Percentiles rank a stretch among this genome's conserved stretches.
Evolutionary conservation across 2,329 filamentous ascomycete genomes (phyloP).

Genomic region (Curvularia eragrostidis): DNA sequence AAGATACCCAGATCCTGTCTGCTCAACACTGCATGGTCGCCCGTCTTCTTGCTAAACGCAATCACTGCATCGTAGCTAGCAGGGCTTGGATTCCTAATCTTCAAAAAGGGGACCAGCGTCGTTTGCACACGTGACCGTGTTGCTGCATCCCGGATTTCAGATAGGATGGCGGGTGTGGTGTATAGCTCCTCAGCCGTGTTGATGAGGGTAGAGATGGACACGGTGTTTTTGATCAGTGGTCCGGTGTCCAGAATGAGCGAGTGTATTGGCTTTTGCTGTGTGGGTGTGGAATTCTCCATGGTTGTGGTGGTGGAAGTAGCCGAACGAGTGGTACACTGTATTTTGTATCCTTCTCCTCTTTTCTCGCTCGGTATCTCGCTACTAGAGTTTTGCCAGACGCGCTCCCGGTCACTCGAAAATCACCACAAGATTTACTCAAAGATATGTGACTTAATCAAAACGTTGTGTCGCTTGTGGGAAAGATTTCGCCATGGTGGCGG

Average conservation of each 20-base stretch:
- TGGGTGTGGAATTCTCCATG: constrained; percentile 17
- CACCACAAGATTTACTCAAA: not conserved
- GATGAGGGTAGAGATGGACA: constrained; percentile 81
- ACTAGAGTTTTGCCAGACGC: not conserved
- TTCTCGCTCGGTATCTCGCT: not conserved
- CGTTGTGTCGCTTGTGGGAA: constrained; percentile 9
- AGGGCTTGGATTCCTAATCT: constrained; percentile 73
- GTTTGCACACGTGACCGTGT: constrained; percentile 84
- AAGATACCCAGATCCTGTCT: constrained; percentile 87
- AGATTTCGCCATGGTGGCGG: constrained; percentile 30
- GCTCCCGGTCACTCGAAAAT: not conserved
- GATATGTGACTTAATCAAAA: constrained; percentile 6
- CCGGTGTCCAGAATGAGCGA: constrained; percentile 89
- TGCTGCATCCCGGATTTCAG: constrained; percentile 84
- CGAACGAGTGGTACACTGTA: not conserved
- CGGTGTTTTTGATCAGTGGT: constrained; percentile 92
- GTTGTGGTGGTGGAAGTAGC: not conserved
- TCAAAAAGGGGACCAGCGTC: constrained; percentile 83
- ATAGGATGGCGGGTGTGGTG: constrained; percentile 83
- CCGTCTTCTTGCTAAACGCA: constrained; percentile 87
- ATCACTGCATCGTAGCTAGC: constrained; percentile 80
- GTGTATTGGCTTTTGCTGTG: constrained; percentile 71
- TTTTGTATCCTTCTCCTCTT: not conserved
- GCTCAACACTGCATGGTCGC: constrained; percentile 87
- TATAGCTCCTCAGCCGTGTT: constrained; percentile 68